Base-by-base conservation (phyloP, 176 grass and related monocot genomes). In the Carex kokanica region DNA sequence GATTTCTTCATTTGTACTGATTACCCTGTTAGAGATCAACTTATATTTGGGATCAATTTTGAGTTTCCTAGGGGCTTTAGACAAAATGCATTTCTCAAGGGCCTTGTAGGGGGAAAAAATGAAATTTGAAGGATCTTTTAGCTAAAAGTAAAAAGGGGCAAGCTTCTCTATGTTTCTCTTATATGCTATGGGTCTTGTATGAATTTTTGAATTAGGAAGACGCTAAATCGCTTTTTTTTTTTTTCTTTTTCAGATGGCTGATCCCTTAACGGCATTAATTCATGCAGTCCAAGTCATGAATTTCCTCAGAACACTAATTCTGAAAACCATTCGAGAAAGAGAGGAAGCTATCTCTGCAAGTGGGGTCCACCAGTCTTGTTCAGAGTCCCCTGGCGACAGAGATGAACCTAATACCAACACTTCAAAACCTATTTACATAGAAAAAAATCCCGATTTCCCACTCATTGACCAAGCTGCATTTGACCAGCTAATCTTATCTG, bases 271-370 rank as follows among this genome's bases (percentile, higher is more conserved):
- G 6, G 94, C 94, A 64, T 86, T 97, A 85, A 91, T 97, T 72
- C 91, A 97, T 84, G 94, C 91, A 63, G 94, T 97, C 68, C 94
- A 97, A 84, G 89, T 97, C 67, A 97, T 97, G 94, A 97, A 97
- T 88, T 97, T 97, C n/a, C 88, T 97, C 25, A 94, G 90, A 84
- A 88, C 90, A 79, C 72, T 94, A 45, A 95, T 98, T 31, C 47
- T 91, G 31, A 98, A 88, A 88, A 95, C 69, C 56, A 83, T 93
- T 68, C 86, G 88, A 49, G 91, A 93, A 92, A 90, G 95, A 70
- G 84, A 91, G 62, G 83, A 94, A 27, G n/a, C 79, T 49, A 60
- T 67, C 72, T 40, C 17, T 18, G 64, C 79, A 67, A 59, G 69
- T 47, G 74, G 75, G 78, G 18, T 29, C 58, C 23, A 78, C 12